Evolutionary conservation across 306 rosid species (phyloP).

Genomic region (Cyamopsis tetragonoloba): DNA sequence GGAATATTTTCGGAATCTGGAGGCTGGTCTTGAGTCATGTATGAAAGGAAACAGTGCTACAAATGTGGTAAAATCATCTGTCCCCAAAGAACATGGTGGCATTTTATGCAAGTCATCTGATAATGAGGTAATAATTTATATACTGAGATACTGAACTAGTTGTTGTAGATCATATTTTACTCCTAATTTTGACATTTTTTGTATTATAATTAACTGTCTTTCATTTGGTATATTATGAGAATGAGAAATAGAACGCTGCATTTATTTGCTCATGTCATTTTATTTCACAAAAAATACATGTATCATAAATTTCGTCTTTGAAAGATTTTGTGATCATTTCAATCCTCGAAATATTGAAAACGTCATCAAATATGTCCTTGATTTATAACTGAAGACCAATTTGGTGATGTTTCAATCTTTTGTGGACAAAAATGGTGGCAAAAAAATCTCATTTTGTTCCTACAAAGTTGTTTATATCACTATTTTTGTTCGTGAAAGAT

Average conservation of each 20-base stretch:
- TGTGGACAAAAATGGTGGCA: too few species aligned
- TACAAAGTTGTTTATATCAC: too few species aligned
- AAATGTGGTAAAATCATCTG: conserved; percentile 37
- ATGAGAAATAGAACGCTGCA: not conserved
- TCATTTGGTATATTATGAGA: conserved; percentile 3
- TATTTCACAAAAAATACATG: too few species aligned
- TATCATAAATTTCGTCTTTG: too few species aligned
- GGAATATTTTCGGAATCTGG: conserved; percentile 59
- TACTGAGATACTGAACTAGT: conserved; percentile 12
- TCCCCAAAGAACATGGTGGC: conserved; percentile 31
- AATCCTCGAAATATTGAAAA: too few species aligned
- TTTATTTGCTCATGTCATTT: too few species aligned
- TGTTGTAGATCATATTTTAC: not conserved
- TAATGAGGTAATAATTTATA: conserved; percentile 54
- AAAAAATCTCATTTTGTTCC: too few species aligned
- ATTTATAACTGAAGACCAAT: too few species aligned
- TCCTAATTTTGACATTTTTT: conserved; percentile 1
- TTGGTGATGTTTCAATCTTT: too few species aligned
- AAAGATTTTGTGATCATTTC: too few species aligned
- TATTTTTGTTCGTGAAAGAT: too few species aligned
- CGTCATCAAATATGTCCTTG: too few species aligned
- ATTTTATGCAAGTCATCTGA: conserved; percentile 32
- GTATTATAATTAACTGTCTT: conserved; percentile 18
- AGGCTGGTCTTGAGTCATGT: conserved; percentile 53
- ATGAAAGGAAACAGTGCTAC: conserved; percentile 38